A percentile compares a stretch with the other conserved stretches of the same genome.
phyloP scores from a whole-genome alignment of 2,329 filamentous ascomycete species.

The Chaetomium globosum region DNA sequence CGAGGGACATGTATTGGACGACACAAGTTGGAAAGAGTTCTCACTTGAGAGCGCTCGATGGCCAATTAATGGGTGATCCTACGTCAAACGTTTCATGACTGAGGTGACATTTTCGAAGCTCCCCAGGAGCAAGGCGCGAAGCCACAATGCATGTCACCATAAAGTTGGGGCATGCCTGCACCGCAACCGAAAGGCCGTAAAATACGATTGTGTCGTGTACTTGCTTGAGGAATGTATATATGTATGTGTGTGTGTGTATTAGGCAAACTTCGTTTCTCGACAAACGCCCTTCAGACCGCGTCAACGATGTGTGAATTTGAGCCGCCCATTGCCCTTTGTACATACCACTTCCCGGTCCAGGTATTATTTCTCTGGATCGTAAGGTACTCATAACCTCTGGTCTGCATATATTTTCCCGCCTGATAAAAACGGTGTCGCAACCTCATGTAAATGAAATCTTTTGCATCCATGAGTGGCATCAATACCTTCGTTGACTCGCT shows the following conservation, averaged over 20 bases:
- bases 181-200: neutral
- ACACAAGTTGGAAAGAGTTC: slow-evolving; percentile 8
- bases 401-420: neutral
- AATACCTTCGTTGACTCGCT: neutral
- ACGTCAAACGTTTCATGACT: slow-evolving; percentile 27
- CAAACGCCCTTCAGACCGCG: too few relatives aligned
- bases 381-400: too few relatives aligned
- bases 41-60: slow-evolving; percentile 16
- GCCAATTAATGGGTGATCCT: slow-evolving; percentile 22
- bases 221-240: neutral
- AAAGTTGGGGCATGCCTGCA: neutral
- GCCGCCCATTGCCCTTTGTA: neutral
- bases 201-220: neutral
- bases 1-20: neutral
- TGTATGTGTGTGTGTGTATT: neutral
- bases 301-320: slow-evolving; percentile 1
- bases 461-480: too few relatives aligned
- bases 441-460: too few relatives aligned
- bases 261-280: neutral
- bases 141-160: slow-evolving; percentile 4
- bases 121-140: slow-evolving; percentile 1
- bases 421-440: neutral
- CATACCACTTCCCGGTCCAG: too few relatives aligned
- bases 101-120: too few relatives aligned
- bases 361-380: too few relatives aligned